Conservation (phyloP, 2,329 filamentous ascomycete species). For the Cladosporium velox region DNA sequence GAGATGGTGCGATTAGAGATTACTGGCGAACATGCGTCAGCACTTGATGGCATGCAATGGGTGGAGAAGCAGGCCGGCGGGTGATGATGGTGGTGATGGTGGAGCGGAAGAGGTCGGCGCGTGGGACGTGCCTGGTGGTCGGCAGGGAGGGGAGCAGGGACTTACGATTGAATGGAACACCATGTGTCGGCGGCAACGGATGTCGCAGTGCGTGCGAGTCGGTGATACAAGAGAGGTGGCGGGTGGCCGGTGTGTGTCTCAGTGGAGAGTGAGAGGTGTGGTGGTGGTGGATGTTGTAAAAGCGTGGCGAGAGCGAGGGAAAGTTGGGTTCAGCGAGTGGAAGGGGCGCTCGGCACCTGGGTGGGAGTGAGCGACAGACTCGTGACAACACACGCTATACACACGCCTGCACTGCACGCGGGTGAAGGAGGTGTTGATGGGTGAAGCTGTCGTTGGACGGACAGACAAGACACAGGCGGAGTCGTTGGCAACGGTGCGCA, state of each 20-base stretch:
- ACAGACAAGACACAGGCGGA: background rate
- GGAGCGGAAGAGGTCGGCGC: background rate
- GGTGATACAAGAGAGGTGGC: conserved; percentile 20
- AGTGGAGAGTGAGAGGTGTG: background rate
- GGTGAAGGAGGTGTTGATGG: conserved; percentile 22
- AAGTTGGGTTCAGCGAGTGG: conserved; percentile 16
- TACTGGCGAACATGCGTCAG: conserved; percentile 30
- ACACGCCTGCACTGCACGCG: conserved; percentile 22
- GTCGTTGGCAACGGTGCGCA: conserved; percentile 6
- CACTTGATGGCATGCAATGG: conserved; percentile 13
- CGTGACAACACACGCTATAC: background rate
- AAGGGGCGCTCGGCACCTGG: conserved; percentile 17
- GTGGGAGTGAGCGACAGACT: background rate
- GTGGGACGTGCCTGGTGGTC: conserved; percentile 5
- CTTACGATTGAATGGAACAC: conserved; percentile 27
- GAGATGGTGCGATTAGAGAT: conserved; percentile 35
- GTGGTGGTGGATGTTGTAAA: conserved; percentile 8
- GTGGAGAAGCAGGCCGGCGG: background rate
- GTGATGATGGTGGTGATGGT: background rate
- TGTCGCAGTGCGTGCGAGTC: conserved; percentile 18
- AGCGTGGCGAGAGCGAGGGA: conserved; percentile 18
- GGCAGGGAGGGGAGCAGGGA: conserved; percentile 7
- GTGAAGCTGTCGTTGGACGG: background rate
- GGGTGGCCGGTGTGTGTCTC: conserved; percentile 19
- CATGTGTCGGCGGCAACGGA: conserved; percentile 25